These are phyloP conservation scores for Yueomyces sp. DNA, from an alignment of 1,139 yeast genomes.

Conservation along the genomic window DNA sequence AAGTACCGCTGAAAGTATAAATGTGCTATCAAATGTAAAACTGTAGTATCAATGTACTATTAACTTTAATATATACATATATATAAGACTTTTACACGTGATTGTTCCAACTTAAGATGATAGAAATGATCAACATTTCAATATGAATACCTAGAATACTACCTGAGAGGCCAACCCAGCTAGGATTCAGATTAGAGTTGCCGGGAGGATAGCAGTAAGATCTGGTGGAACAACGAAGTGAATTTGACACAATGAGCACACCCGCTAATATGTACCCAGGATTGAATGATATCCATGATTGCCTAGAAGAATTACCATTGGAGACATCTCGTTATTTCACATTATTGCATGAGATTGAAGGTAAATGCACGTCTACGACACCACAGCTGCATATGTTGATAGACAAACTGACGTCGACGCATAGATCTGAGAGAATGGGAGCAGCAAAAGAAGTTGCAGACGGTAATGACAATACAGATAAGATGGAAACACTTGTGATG, in stretches of 20 bases:
- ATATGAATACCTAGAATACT: no score
- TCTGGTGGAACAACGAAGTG: background rate
- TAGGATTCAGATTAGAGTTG: no score
- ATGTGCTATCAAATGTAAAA: no score
- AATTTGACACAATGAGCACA: conserved; percentile 10
- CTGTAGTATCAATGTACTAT: no score
- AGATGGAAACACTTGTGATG: conserved; percentile 22
- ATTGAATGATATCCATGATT: conserved; percentile 81
- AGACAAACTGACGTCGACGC: conserved; percentile 35
- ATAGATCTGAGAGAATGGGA: conserved; percentile 5
- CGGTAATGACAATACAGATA: conserved; percentile 17
- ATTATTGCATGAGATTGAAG: conserved; percentile 82
- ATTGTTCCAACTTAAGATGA: no score
- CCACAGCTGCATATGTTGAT: conserved; percentile 57
- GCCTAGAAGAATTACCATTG: conserved; percentile 78
- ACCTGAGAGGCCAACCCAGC: no score
- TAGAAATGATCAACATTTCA: no score
- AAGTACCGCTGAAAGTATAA: no score
- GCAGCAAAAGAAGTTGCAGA: conserved; percentile 12
- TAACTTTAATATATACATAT: no score
- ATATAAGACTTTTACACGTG: no score
- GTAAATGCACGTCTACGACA: conserved; percentile 69
- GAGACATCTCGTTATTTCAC: conserved; percentile 82
- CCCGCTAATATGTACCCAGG: conserved; percentile 50
- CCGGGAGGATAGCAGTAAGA: no score